Evolutionary conservation across 2,329 filamentous ascomycete genomes (phyloP).

Genomic region (Colletotrichum tropicicola): DNA sequence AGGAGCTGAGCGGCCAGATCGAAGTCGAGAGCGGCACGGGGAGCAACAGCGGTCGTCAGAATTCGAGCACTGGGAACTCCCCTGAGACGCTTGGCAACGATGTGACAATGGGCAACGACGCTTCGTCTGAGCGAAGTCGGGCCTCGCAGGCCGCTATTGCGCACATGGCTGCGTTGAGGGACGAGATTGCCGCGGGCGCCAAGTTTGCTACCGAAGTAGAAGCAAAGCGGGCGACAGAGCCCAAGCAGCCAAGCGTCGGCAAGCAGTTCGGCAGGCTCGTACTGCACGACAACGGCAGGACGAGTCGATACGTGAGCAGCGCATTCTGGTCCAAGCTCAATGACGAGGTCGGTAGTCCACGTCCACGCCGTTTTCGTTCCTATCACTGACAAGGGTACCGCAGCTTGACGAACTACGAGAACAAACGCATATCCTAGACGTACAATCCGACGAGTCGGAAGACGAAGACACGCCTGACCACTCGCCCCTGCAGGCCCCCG

Average conservation of each 20-base stretch:
- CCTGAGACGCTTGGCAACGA: conserved; percentile 37
- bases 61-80: conserved; percentile 37
- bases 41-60: conserved; percentile 32
- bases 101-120: conserved; percentile 30
- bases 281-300: conserved; percentile 73
- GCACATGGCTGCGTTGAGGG: background rate
- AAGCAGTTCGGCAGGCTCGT: conserved; percentile 74
- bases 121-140: background rate
- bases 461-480: conserved; percentile 64
- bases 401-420: conserved; percentile 53
- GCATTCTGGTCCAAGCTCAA: conserved; percentile 81
- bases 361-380: conserved; percentile 16
- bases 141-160: background rate
- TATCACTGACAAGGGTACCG: conserved; percentile 20
- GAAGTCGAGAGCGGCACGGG: conserved; percentile 54
- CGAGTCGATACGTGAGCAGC: conserved; percentile 78
- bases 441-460: conserved; percentile 67
- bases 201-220: conserved; percentile 31
- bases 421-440: conserved; percentile 44
- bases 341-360: conserved; percentile 66
- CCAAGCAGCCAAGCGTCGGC: conserved; percentile 42
- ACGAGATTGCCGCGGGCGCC: background rate
- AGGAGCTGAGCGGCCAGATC: conserved; percentile 72
- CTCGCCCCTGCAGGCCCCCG: conserved; percentile 44
- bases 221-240: conserved; percentile 22